Evolutionary conservation across 192 early-diverging fungal genomes (phyloP), one percentile per base, ranked within the genome.

Genomic region (Coemansia sp.): DNA sequence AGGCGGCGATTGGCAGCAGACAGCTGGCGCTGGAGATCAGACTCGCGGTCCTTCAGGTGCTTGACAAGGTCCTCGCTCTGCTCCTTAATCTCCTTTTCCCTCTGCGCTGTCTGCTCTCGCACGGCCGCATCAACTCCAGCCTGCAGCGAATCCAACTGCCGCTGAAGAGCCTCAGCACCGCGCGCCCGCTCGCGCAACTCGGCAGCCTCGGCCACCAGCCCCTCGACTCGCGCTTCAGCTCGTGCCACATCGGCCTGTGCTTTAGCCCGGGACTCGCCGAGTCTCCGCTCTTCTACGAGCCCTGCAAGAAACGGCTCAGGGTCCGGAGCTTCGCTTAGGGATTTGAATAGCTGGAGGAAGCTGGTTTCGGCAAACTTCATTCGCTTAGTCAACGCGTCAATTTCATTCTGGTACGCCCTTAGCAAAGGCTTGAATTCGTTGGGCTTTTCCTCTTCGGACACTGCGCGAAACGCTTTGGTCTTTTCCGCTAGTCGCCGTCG

Each of bases 371-470:
- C 90, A 28, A 78, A 85, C 80, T 96, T 96, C 52, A 92, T 90
- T 43, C 95, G 77, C 68, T 89, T 90, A 10, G 93, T 95, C 57
- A 98, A 86, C 21, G 77, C 75, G 74, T 98, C 96, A 64, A 98
- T 98, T 77, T 98, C 96, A 64, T 84, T 82, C 77, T 98, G 96
- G 74, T 98, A 98, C 8, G 88, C 90, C 21, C 91, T 93, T 8
- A 96, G 74, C 3, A 96, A 85, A 7, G 67, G 63, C 69, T 92
- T 93, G 76, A 96, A 89, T 57, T 95, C 89, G 13, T 78, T 77
- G 19, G 91, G 66, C 82, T 95, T 96, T 58, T 89, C 84, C 35
- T 91, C 89, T 62, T 94, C 95, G 6, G 91, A 76, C 9, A 92
- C 71, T 50, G 89, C 86, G 68, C 89, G 91, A 69, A 96, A 96